Evolutionary conservation across 371 early-diverging fungal genomes (phyloP).

Genomic region (Apophysomyces trapeziformis): DNA sequence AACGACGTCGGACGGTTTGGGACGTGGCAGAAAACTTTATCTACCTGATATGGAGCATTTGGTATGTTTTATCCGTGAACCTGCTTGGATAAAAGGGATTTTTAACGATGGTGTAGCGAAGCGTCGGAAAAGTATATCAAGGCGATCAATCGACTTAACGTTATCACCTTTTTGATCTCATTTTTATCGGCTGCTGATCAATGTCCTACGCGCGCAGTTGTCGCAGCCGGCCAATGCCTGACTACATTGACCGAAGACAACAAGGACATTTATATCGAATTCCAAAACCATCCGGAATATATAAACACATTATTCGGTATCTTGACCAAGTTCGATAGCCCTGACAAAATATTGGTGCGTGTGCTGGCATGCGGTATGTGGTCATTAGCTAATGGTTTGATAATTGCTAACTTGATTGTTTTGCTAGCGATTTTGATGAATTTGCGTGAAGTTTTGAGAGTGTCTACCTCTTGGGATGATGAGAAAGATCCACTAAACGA

Average conservation of each 20-base stretch:
- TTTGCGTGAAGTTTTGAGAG: conserved; percentile 41
- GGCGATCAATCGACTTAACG: conserved; percentile 66
- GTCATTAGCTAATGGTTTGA: background rate
- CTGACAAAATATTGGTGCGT: conserved; percentile 54
- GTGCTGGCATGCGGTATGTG: conserved; percentile 61
- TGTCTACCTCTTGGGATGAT: conserved; percentile 42
- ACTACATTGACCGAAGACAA: conserved; percentile 86
- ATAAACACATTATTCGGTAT: conserved; percentile 54
- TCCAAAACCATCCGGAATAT: conserved; percentile 65
- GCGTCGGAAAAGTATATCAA: conserved; percentile 68
- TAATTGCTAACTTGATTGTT: background rate
- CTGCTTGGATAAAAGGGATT: background rate
- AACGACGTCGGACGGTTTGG: conserved; percentile 65
- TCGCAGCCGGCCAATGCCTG: conserved; percentile 83
- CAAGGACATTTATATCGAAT: conserved; percentile 59
- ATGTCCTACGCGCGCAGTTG: conserved; percentile 64
- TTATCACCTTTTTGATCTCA: conserved; percentile 69
- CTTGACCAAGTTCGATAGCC: conserved; percentile 41
- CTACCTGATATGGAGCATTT: conserved; percentile 68
- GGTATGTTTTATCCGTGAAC: conserved; percentile 25
- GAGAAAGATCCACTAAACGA: conserved; percentile 39
- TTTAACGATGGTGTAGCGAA: conserved; percentile 49
- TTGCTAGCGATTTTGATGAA: conserved; percentile 47
- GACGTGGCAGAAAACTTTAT: conserved; percentile 77
- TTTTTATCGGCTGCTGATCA: conserved; percentile 67